Conservation (phyloP, 148 eudicot genomes). For the Oxyria digyna region DNA sequence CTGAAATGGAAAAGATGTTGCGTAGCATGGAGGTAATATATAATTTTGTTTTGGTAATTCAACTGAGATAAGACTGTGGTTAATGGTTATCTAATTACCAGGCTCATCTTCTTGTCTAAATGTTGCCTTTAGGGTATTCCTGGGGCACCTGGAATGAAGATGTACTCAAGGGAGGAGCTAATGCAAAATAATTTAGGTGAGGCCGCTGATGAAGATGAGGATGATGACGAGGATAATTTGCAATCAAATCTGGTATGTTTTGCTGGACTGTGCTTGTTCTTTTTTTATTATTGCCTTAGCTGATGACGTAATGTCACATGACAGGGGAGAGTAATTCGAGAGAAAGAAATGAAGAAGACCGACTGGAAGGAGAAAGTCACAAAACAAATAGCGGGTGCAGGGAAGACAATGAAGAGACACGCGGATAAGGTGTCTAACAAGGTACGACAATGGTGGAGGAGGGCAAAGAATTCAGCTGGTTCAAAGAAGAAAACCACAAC, state of each 20-base stretch:
- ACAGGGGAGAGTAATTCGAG: slow-evolving; percentile 60
- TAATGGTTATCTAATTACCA: not conserved
- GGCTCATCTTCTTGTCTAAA: not conserved
- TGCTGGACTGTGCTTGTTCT: not conserved
- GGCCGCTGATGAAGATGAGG: slow-evolving; percentile 60
- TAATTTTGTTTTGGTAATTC: not conserved
- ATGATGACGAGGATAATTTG: slow-evolving; percentile 46
- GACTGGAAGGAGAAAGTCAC: slow-evolving; percentile 65
- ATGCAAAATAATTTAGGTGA: slow-evolving; percentile 64
- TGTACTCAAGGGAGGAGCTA: slow-evolving; percentile 90
- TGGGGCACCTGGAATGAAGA: slow-evolving; percentile 94
- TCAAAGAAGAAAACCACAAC: slow-evolving; percentile 38
- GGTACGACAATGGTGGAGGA: slow-evolving; percentile 56
- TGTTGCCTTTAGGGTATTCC: slow-evolving; percentile 67
- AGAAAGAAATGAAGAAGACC: slow-evolving; percentile 29
- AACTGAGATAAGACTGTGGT: not conserved
- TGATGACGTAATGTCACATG: slow-evolving; percentile 11
- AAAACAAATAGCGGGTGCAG: slow-evolving; percentile 26
- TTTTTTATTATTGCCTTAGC: not conserved
- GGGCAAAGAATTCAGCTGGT: slow-evolving; percentile 20
- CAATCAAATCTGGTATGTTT: slow-evolving; percentile 64
- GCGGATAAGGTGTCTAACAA: slow-evolving; percentile 29
- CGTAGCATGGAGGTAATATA: slow-evolving; percentile 73
- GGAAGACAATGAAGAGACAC: slow-evolving; percentile 38
- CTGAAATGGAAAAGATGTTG: slow-evolving; percentile 87